phyloP scores from a whole-genome alignment of 2,329 filamentous ascomycete genomes.

The Colletotrichum scovillei region DNA sequence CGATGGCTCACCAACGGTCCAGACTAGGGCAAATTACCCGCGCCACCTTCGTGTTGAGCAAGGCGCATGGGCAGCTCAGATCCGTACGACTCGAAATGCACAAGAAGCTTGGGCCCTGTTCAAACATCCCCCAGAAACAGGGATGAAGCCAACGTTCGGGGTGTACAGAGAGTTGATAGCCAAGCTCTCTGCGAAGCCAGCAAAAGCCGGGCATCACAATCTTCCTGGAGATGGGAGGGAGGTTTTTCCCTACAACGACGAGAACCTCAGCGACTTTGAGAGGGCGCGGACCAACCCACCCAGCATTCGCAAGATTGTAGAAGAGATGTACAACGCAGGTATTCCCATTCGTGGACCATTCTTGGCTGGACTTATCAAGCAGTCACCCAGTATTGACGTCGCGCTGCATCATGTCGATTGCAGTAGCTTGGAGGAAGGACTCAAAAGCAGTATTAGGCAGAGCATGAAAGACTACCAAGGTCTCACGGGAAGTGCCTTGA shows the following conservation, averaged over 20 bases:
- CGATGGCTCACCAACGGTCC: constrained; percentile 67
- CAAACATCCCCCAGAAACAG: constrained; percentile 48
- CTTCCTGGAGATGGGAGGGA: constrained; percentile 40
- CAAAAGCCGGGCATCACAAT: constrained; percentile 37
- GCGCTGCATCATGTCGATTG: constrained; percentile 44
- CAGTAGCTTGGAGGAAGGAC: constrained; percentile 7
- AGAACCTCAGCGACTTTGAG: constrained; percentile 73
- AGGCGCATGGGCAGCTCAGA: constrained; percentile 63
- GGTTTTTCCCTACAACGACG: constrained; percentile 48
- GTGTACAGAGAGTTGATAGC: constrained; percentile 72
- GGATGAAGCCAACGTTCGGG: constrained; percentile 48
- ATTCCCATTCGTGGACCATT: constrained; percentile 46
- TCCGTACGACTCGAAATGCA: constrained; percentile 69
- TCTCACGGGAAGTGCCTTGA: neutral
- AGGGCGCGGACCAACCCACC: constrained; percentile 72
- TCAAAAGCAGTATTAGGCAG: neutral
- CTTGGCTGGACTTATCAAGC: constrained; percentile 28
- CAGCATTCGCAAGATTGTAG: constrained; percentile 66
- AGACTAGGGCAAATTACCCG: constrained; percentile 47
- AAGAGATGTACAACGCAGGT: constrained; percentile 63
- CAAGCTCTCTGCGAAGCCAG: constrained; percentile 59
- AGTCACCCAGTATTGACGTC: constrained; percentile 30
- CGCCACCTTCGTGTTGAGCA: constrained; percentile 19
- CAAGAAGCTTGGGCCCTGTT: constrained; percentile 70
- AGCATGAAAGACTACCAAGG: neutral